Evolutionary conservation across 2,329 filamentous ascomycete genomes (phyloP), one percentile per base, ranked within the genome.

Genomic region (Sordariomycetes sp.): DNA sequence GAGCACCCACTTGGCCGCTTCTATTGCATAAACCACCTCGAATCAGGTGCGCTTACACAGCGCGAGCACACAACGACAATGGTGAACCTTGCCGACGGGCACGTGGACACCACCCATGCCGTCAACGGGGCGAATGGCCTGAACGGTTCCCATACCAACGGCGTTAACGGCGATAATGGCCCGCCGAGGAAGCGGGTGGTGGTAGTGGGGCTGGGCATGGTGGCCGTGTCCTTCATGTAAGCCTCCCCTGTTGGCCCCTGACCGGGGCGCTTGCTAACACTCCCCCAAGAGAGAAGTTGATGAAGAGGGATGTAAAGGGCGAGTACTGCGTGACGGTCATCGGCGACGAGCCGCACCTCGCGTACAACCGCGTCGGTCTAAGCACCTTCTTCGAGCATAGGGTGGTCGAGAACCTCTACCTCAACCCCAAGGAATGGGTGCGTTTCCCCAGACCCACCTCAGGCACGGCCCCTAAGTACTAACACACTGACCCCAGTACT

Each of bases 191-290:
- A 89, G 70, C 85, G 79, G 67, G 74, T 95, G 40, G 90, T 95
- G 2, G 85, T 96, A 43, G 89, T 96, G 46, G 91, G 91, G 11
- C 72, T 96, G 72, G 91, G 91, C 2, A 97, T 97, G 92, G 91
- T 96, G 52, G 90, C 88, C 46, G 87, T 94, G 64, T 86, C 88
- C 50, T 93, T 95, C 69, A 90, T 95, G 88, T 93, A 74, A 78
- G 87, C 77, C 10, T 20, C n/a, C 12, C 11, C 7, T 16, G 10
- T 12, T 22, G 35, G 24, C 3, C 37, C 8, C 57, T 51, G 12
- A 43, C 37, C 53, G 18, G 53, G 22, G 25, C 50, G 46, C 8
- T 35, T 24, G 24, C 11, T 34, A 32, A 55, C 8, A 22, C 18
- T 11, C 8, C 4, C 5, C 64, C 28, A 32, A 95, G 90, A 65